These are phyloP conservation scores for Phytophthora hybrid DNA, from an alignment of 352 stramenopile genomes.

Conservation along the genomic window DNA sequence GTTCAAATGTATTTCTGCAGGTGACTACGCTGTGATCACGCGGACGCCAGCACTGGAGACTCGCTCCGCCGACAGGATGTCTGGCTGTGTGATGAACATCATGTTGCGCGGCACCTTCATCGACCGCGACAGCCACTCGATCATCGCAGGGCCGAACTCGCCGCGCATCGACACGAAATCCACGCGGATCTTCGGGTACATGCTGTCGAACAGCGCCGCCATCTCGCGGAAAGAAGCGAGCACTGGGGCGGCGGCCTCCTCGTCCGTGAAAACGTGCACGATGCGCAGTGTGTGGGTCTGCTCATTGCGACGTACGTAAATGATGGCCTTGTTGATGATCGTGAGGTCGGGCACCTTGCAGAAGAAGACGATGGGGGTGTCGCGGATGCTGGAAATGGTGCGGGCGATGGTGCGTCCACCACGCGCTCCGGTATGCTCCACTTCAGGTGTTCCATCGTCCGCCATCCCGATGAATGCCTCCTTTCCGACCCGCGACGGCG, in stretches of 20 bases:
- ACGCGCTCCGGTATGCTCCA: slow-evolving; percentile 66
- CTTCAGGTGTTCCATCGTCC: slow-evolving; percentile 19
- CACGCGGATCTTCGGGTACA: slow-evolving; percentile 90
- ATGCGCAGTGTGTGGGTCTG: slow-evolving; percentile 91
- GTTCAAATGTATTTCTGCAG: too few species aligned
- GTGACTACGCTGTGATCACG: slow-evolving; percentile 74
- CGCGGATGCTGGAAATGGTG: slow-evolving; percentile 76
- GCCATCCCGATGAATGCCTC: slow-evolving; percentile 9
- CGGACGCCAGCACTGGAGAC: slow-evolving; percentile 77
- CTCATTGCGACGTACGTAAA: slow-evolving; percentile 94
- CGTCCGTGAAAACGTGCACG: slow-evolving; percentile 67
- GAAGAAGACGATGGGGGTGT: slow-evolving; percentile 93
- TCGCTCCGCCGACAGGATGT: slow-evolving; percentile 67
- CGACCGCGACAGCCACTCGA: slow-evolving; percentile 77
- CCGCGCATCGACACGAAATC: slow-evolving; percentile 73
- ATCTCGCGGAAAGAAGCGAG: slow-evolving; percentile 45
- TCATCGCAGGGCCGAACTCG: slow-evolving; percentile 65
- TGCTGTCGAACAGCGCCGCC: slow-evolving; percentile 73
- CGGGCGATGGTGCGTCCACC: slow-evolving; percentile 82
- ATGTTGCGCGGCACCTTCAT: slow-evolving; percentile 82
- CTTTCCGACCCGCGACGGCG: slow-evolving; percentile 51
- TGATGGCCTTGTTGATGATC: slow-evolving; percentile 94
- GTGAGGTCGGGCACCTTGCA: slow-evolving; percentile 91
- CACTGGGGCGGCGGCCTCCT: slow-evolving; percentile 15
- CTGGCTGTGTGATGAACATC: slow-evolving; percentile 92